Base-by-base conservation (phyloP, 176 grass and related monocot species). In the Eleusine coracana region DNA sequence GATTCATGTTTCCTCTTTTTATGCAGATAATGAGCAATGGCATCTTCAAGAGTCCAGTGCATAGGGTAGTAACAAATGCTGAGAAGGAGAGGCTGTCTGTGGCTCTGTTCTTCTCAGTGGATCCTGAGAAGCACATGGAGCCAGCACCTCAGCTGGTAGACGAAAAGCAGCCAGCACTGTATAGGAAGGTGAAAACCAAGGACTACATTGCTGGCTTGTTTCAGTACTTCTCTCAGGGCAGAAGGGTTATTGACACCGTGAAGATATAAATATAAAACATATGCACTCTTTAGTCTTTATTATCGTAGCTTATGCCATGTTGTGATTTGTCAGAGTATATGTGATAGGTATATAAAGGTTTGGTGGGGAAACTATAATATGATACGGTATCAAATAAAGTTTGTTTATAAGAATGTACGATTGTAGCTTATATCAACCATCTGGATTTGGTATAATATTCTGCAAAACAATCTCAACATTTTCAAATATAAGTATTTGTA, bases 11-110 rank as follows among this genome's bases (percentile, higher is more conserved):
- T 46, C 44, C 44, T 11, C 0, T 18, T 31, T 42, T 17, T n/a
- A 45, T 52, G 21, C 76, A 92, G 93, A 71, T 96, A 74, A 61
- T 96, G 73, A 91, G 82, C 44, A 95, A 92, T 58, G 87, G 77
- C 17, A 74, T 80, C 5, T 92, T 86, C 68, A 88, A 82, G 64
- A 92, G 90, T 59, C 87, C 88, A 6, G 79, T 92, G 71, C 93
- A 95, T 67, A 89, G 87, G 39, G 93, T 86, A 10, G 46, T 86
- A 6, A 84, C 88, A 13, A 92, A 90, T 60, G 18, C 78, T 27
- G 54, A 78, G 5, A 83, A 85, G 12, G 92, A 95, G 25, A 79
- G 92, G 74, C 9, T 92, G 12, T 94, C 87, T 1, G 1, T 87
- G 42, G 89, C 41, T 5, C 46, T 90, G 60, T 95, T 95, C 71